phyloP scores from a whole-genome alignment of 1,139 yeast genomes.

The Blastobotrys indianensis region DNA sequence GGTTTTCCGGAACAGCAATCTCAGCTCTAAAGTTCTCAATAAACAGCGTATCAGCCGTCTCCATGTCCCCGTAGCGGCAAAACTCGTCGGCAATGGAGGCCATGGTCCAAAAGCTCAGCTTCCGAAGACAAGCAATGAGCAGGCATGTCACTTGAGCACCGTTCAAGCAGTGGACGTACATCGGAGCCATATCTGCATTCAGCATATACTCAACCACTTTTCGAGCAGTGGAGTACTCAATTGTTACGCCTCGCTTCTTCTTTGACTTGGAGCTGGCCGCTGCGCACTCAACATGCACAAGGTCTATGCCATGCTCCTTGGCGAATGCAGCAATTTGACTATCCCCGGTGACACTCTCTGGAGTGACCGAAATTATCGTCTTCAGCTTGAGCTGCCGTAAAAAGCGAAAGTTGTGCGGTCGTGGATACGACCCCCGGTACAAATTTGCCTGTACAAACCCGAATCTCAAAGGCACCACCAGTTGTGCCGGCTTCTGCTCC shows the following conservation, averaged over 20 bases:
- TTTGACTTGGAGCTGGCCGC: constrained; percentile 30
- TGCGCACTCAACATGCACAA: constrained; percentile 63
- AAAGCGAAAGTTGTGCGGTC: constrained; percentile 67
- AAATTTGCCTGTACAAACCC: constrained; percentile 63
- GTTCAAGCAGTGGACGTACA: constrained; percentile 79
- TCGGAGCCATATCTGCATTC: constrained; percentile 57
- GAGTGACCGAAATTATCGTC: constrained; percentile 75
- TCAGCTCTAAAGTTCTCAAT: constrained; percentile 75
- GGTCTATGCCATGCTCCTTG: constrained; percentile 39
- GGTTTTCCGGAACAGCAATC: constrained; percentile 46
- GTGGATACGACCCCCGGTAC: constrained; percentile 83
- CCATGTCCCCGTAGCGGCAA: constrained; percentile 69
- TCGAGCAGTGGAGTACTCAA: constrained; percentile 57
- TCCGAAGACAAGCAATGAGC: constrained; percentile 78
- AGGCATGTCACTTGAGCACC: constrained; percentile 86
- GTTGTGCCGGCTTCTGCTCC: not conserved
- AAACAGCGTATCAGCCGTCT: constrained; percentile 74
- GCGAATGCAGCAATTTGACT: constrained; percentile 50
- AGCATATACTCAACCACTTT: constrained; percentile 56
- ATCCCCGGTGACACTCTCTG: constrained; percentile 55
- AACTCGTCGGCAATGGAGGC: constrained; percentile 86
- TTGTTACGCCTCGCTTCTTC: constrained; percentile 54
- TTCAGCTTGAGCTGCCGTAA: constrained; percentile 59
- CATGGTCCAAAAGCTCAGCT: constrained; percentile 82
- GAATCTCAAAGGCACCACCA: constrained; percentile 80